phyloP scores from a whole-genome alignment of 371 early-diverging fungal species.

The Syncephalastrum monosporum region DNA sequence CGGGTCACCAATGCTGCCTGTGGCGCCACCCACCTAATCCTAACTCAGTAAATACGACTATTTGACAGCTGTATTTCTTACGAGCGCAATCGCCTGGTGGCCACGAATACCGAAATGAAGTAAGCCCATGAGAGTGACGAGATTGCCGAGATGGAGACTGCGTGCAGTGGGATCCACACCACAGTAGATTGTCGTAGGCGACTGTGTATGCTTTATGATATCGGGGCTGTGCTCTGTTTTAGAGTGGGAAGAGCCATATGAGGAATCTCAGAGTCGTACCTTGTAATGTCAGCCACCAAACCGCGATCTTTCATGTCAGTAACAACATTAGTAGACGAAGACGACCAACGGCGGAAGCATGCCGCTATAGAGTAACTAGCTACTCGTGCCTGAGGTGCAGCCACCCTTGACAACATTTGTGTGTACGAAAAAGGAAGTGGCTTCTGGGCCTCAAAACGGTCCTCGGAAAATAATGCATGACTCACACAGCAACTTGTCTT shows the following conservation, averaged over 20 bases:
- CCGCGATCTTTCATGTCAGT: conserved; percentile 37
- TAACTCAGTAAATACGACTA: neutral
- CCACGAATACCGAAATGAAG: conserved; percentile 86
- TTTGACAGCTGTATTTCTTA: conserved; percentile 22
- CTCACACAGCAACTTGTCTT: too few species aligned
- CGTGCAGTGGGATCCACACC: conserved; percentile 97
- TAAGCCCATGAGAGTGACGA: conserved; percentile 80
- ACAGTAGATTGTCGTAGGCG: conserved; percentile 71
- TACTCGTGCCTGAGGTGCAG: too few species aligned
- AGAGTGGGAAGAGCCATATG: neutral
- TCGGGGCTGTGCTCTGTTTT: conserved; percentile 41
- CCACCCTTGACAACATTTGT: too few species aligned
- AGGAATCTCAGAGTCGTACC: conserved; percentile 13
- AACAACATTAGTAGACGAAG: conserved; percentile 24
- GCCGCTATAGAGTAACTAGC: too few species aligned
- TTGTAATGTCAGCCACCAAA: conserved; percentile 36
- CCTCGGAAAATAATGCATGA: too few species aligned
- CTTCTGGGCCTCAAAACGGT: too few species aligned
- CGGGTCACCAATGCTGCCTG: conserved; percentile 94
- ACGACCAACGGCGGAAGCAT: too few species aligned
- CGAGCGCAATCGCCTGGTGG: conserved; percentile 82
- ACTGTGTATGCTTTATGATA: conserved; percentile 40
- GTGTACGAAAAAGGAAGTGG: too few species aligned
- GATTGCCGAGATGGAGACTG: conserved; percentile 89
- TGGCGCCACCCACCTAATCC: conserved; percentile 85